phyloP scores from a whole-genome alignment of 148 eudicot species.

The Silene conica region DNA sequence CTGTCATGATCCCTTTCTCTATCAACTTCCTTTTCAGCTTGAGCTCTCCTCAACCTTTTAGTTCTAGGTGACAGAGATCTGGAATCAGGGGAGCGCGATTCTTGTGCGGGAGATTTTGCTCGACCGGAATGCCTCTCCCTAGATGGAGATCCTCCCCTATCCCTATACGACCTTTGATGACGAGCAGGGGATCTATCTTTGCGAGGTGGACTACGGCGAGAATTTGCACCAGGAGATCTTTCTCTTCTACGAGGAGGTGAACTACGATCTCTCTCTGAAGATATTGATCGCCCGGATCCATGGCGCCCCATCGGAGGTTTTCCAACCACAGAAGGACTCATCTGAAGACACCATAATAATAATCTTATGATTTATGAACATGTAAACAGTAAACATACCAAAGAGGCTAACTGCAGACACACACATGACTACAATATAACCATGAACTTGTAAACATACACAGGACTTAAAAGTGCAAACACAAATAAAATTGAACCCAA shows the following conservation, averaged over 20 bases:
- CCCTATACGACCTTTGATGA: slow-evolving; percentile 50
- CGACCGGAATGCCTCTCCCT: slow-evolving; percentile 46
- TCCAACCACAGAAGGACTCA: slow-evolving; percentile 32
- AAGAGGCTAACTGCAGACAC: not conserved
- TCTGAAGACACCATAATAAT: slow-evolving; percentile 23
- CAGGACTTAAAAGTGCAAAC: no score
- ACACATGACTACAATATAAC: not conserved
- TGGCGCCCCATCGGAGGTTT: slow-evolving; percentile 52
- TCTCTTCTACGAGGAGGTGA: slow-evolving; percentile 60
- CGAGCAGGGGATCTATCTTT: slow-evolving; percentile 71
- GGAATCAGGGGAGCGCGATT: slow-evolving; percentile 40
- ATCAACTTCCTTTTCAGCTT: slow-evolving; percentile 49
- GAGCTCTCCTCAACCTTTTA: slow-evolving; percentile 57
- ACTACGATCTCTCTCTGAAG: slow-evolving; percentile 46
- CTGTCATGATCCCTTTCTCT: slow-evolving; percentile 47
- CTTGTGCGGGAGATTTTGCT: slow-evolving; percentile 38
- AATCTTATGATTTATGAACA: not conserved
- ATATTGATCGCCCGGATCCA: slow-evolving; percentile 41
- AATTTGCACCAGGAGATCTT: slow-evolving; percentile 46
- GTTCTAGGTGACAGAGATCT: slow-evolving; percentile 77
- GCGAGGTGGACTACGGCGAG: slow-evolving; percentile 52
- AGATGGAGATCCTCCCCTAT: slow-evolving; percentile 36
- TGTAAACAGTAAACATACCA: not conserved
- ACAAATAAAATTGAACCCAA: not conserved
- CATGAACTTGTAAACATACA: no score